Base-by-base conservation (phyloP, 2,329 filamentous ascomycete species). In the Lasiodiplodia hormozganensis region DNA sequence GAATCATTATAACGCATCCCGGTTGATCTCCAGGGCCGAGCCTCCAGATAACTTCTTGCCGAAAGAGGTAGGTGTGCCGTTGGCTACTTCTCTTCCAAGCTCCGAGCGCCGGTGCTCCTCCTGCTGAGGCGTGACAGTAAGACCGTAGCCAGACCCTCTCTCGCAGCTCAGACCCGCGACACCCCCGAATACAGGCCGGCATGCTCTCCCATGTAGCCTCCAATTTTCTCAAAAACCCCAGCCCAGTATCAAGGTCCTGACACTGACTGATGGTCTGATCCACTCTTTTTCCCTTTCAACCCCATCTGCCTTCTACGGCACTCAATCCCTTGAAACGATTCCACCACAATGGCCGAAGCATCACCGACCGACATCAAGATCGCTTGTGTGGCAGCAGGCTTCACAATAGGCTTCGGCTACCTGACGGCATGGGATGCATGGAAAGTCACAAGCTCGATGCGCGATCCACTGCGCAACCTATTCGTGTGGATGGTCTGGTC, bases 401-500 rank as follows among this genome's bases (percentile, higher is more conserved):
- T 65, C 62, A 53, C 62, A 2, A 34, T 65, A 7, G 47, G 62
- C 10, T 65, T 65, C 34, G 62, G 62, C 62, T 65, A 65, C 62
- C 34, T 65, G 47, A 65, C 62, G 18, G 28, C 47, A 65, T 65
- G 62, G 62, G 62, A 65, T 25, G 62, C 62, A 3, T 65, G 34
- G 34, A 54, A 57, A 25, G 34, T 66, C 36, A 66, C 64, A 2
- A 57, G 31, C 12, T 40, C 38, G 5, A 65, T 49, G 38, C 47
- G 62, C 31, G 40, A 54, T 14, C 62, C 62, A 5, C 11, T 40
- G 62, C 62, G 62, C 8, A 65, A 49, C 23, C 40, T 65, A 28
- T 84, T 83, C 65, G 74, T 83, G 51, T 74, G 76, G 67, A 74
- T 84, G 82, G 74, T 85, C 11, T 85, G 84, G 83, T 75, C 79